Evolutionary conservation across 176 grass and related monocot species (phyloP), one percentile per base, ranked within the genome.

Genomic region (Oryza glumipatula): DNA sequence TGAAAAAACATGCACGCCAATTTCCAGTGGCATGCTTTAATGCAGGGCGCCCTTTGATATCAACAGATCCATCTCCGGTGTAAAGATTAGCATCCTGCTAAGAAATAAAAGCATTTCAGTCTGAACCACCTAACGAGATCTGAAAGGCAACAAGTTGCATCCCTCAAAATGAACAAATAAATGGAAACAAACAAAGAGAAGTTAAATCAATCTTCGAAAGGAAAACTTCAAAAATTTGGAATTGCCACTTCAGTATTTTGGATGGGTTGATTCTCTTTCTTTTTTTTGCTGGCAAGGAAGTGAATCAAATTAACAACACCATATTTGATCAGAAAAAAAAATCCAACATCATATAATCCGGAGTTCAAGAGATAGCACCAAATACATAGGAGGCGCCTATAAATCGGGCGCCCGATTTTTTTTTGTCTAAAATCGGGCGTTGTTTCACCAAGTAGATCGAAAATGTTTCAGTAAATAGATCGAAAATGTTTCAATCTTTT

Each of bases 1-100:
- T 94, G 84, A 87, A 93, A 43, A 67, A 75, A 51, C 88, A 93
- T 16, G 93, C 87, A 78, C 79, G 87, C 93, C 93, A 92, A 77
- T 92, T 86, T 56, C 93, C 93, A 9, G 93, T 92, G 47, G 68
- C 28, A 7, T 30, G 38, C 87, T 89, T 92, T 45, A 65, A 56
- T 36, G 86, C 85, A 78, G 90, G 88, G 13, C 9, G 28, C n/a
- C 90, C 93, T 77, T 86, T 76, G 41, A 90, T 47, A 66, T 88
- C 87, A 45, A 90, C 75, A 35, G 89, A 92, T 56, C 90, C 90
- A 86, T 94, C 93, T 33, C 93, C 90, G 56, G 90, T 90, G 72
- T 81, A 86, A 39, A 73, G 33, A 46, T 47, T 45, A 6, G 16
- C 54, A 81, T 86, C 87, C 91, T 92, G 87, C 54, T 67, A 52